phyloP scores from a whole-genome alignment of 768 basidiomycete genomes.

The Solioccasus polychromus region DNA sequence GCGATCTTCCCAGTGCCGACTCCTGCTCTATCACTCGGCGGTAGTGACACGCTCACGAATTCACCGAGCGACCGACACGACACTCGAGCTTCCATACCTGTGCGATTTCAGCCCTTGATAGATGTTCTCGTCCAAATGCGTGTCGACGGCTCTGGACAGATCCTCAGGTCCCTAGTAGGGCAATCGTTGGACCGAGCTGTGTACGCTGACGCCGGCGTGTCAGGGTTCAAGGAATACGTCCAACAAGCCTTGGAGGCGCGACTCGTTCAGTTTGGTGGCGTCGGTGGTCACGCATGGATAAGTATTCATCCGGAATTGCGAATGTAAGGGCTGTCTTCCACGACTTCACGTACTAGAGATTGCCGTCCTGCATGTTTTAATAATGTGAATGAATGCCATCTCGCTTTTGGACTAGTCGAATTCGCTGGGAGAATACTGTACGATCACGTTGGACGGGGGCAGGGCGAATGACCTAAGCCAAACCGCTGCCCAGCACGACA shows the following conservation, averaged over 20 bases:
- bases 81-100: constrained; percentile 4
- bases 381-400: constrained; percentile 14
- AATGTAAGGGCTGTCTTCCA: constrained; percentile 7
- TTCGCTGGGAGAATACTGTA: no score
- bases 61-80: neutral
- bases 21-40: neutral
- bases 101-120: constrained; percentile 31
- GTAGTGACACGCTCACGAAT: neutral
- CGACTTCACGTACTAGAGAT: constrained; percentile 7
- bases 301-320: constrained; percentile 24
- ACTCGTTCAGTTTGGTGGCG: constrained; percentile 42
- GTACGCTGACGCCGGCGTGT: constrained; percentile 40
- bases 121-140: constrained; percentile 31
- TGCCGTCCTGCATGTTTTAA: constrained; percentile 10
- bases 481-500: no score
- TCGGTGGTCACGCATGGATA: constrained; percentile 37
- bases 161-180: constrained; percentile 39
- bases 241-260: constrained; percentile 36
- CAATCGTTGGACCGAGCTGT: constrained; percentile 29
- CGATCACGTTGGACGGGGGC: neutral
- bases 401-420: neutral
- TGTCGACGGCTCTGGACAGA: constrained; percentile 30
- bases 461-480: constrained; percentile 8
- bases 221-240: constrained; percentile 41
- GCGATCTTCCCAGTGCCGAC: neutral